phyloP scores from a whole-genome alignment of 1,284 basidiomycete genomes.

The Malassezia vespertilionis region DNA sequence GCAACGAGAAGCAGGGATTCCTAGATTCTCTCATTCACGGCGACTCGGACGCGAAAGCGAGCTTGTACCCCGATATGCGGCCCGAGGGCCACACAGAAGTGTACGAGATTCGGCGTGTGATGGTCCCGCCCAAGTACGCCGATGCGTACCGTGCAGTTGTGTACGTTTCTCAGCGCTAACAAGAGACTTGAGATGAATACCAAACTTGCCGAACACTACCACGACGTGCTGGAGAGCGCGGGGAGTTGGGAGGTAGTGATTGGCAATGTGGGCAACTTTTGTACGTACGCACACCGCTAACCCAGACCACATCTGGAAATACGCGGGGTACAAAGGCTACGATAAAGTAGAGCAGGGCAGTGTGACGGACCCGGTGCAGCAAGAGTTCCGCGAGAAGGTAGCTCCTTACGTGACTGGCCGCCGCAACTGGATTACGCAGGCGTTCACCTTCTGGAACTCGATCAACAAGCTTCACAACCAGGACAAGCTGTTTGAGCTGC shows the following conservation, averaged over 20 bases:
- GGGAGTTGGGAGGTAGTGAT: slow-evolving; percentile 42
- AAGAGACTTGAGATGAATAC: slow-evolving; percentile 27
- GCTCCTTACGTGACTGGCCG: slow-evolving; percentile 24
- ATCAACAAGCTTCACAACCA: slow-evolving; percentile 21
- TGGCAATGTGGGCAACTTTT: slow-evolving; percentile 43
- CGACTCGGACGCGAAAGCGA: no score
- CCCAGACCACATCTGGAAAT: slow-evolving; percentile 43
- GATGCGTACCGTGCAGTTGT: slow-evolving; percentile 31
- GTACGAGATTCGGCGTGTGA: slow-evolving; percentile 41
- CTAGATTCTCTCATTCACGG: no score
- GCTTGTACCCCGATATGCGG: no score
- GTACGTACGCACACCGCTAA: slow-evolving; percentile 9
- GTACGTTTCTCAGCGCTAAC: slow-evolving; percentile 3
- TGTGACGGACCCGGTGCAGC: slow-evolving; percentile 15
- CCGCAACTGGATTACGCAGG: slow-evolving; percentile 41
- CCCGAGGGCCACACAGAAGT: slow-evolving; percentile 23
- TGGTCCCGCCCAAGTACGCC: slow-evolving; percentile 26
- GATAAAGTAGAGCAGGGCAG: slow-evolving; percentile 25
- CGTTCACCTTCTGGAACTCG: slow-evolving; percentile 42
- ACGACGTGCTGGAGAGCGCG: slow-evolving; percentile 21
- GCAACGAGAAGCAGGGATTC: no score
- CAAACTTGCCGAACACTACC: slow-evolving; percentile 22
- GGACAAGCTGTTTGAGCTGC: slow-evolving; percentile 33
- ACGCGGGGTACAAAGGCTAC: slow-evolving; percentile 40
- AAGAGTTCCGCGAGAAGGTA: slow-evolving; percentile 17